A percentile compares a stretch with the other conserved stretches of the same genome.
phyloP scores from a whole-genome alignment of 805 yeast genomes.

The Saccharomycopsis synnaedendra region DNA sequence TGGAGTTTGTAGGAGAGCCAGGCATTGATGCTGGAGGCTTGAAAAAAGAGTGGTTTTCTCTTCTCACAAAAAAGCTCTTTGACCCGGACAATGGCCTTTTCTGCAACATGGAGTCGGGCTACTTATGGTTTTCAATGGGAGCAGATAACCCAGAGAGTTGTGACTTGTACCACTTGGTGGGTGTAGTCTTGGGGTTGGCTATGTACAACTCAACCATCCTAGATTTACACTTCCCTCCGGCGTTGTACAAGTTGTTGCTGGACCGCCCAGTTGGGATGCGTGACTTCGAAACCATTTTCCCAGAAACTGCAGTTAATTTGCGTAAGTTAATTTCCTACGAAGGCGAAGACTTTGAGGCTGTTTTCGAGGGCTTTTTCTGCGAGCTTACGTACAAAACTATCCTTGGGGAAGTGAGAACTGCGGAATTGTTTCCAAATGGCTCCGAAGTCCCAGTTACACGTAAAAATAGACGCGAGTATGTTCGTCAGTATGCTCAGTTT shows the following conservation, averaged over 20 bases:
- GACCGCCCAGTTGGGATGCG: slow-evolving; percentile 40
- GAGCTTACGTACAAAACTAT: slow-evolving; percentile 43
- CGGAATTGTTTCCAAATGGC: slow-evolving; percentile 53
- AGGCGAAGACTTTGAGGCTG: slow-evolving; percentile 33
- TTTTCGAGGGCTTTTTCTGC: slow-evolving; percentile 43
- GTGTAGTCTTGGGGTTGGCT: slow-evolving; percentile 82
- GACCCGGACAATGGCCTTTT: slow-evolving; percentile 61
- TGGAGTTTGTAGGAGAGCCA: slow-evolving; percentile 79
- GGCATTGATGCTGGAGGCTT: slow-evolving; percentile 96
- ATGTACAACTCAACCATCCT: slow-evolving; percentile 82
- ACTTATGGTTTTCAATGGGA: slow-evolving; percentile 61
- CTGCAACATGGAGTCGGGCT: slow-evolving; percentile 49
- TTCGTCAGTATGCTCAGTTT: slow-evolving; percentile 50
- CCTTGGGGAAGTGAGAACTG: slow-evolving; percentile 31
- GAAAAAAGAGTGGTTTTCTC: slow-evolving; percentile 84
- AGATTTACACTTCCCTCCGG: slow-evolving; percentile 67
- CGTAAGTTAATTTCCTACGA: slow-evolving; percentile 31
- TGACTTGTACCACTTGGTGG: slow-evolving; percentile 65
- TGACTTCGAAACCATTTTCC: slow-evolving; percentile 62
- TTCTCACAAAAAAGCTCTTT: slow-evolving; percentile 61
- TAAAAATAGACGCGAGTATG: slow-evolving; percentile 48
- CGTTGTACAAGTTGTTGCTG: slow-evolving; percentile 65
- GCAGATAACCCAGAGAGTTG: slow-evolving; percentile 27
- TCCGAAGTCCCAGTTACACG: slow-evolving; percentile 39
- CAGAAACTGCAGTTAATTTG: slow-evolving; percentile 48